A percentile compares a stretch with the other conserved stretches of the same genome.
Evolutionary conservation across 257 asterid genomes (phyloP).

Genomic region (Pogostemon cablin): DNA sequence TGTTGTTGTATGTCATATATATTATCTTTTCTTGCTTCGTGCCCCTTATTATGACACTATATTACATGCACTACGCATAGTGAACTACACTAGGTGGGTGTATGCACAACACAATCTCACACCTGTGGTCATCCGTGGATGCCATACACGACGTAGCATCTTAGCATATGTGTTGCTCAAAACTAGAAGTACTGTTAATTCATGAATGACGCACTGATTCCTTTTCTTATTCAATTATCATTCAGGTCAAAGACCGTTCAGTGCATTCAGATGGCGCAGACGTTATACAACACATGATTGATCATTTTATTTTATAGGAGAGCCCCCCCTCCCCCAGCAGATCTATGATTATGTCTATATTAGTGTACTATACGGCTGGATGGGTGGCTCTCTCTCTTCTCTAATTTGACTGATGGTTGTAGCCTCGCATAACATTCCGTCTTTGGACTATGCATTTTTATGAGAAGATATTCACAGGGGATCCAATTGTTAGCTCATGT

Average conservation of each 20-base stretch:
- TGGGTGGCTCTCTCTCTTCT: constrained; percentile 5
- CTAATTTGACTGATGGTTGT: constrained; percentile 3
- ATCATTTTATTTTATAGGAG: constrained; percentile 62
- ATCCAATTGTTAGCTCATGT: constrained; percentile 13
- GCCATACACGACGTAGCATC: background rate
- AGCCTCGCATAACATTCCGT: background rate
- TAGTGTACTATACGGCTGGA: background rate
- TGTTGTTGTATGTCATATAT: no score
- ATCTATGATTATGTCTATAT: background rate
- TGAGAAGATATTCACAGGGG: constrained; percentile 9
- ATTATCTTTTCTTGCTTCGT: no score
- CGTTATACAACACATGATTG: constrained; percentile 90
- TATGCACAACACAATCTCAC: no score
- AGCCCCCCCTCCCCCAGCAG: background rate
- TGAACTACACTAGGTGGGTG: no score
- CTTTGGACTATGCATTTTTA: background rate
- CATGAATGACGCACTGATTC: constrained; percentile 2
- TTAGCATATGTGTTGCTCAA: background rate
- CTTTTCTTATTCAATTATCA: background rate
- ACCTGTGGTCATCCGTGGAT: no score
- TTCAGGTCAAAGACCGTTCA: constrained; percentile 75
- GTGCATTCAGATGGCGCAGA: constrained; percentile 90
- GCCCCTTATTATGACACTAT: no score
- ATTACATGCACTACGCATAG: no score
- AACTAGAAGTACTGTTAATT: background rate